These are phyloP conservation scores for Helianthus tuberosus DNA, from an alignment of 129 eudicot species.

Conservation along the genomic window DNA sequence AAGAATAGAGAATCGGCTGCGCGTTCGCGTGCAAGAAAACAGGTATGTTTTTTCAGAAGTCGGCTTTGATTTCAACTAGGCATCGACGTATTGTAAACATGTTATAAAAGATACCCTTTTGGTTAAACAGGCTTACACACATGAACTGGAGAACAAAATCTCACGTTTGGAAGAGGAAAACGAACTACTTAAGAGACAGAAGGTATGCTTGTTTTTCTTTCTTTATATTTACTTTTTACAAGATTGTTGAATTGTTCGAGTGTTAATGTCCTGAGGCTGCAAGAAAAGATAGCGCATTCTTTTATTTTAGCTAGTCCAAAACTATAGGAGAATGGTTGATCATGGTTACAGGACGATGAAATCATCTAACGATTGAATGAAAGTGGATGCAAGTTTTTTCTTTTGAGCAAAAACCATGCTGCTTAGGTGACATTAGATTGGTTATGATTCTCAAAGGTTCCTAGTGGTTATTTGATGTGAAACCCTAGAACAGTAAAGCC, in stretches of 20 bases:
- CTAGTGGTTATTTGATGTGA: slow-evolving; percentile 11
- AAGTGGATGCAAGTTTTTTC: background rate
- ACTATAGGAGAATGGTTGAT: slow-evolving; percentile 6
- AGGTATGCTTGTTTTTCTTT: slow-evolving; percentile 46
- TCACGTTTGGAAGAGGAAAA: slow-evolving; percentile 94
- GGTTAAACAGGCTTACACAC: slow-evolving; percentile 82
- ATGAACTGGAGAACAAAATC: slow-evolving; percentile 95
- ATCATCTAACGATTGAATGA: background rate
- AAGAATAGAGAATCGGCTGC: slow-evolving; percentile 98
- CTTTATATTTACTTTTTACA: background rate
- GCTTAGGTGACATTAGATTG: slow-evolving; percentile 5
- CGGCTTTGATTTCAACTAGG: background rate
- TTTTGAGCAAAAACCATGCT: slow-evolving; percentile 14
- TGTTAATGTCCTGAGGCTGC: slow-evolving; percentile 11
- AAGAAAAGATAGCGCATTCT: slow-evolving; percentile 14
- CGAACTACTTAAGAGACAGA: slow-evolving; percentile 81
- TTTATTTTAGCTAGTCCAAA: background rate
- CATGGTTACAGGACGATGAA: background rate
- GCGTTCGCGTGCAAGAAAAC: slow-evolving; percentile 95
- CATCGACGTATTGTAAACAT: background rate
- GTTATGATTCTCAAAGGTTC: slow-evolving; percentile 11
- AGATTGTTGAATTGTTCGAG: background rate
- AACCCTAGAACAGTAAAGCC: background rate
- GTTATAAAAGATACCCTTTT: background rate
- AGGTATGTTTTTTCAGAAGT: slow-evolving; percentile 49